Evolutionary conservation across 1,284 basidiomycete species (phyloP).

Genomic region (Pseudozyma sp.): DNA sequence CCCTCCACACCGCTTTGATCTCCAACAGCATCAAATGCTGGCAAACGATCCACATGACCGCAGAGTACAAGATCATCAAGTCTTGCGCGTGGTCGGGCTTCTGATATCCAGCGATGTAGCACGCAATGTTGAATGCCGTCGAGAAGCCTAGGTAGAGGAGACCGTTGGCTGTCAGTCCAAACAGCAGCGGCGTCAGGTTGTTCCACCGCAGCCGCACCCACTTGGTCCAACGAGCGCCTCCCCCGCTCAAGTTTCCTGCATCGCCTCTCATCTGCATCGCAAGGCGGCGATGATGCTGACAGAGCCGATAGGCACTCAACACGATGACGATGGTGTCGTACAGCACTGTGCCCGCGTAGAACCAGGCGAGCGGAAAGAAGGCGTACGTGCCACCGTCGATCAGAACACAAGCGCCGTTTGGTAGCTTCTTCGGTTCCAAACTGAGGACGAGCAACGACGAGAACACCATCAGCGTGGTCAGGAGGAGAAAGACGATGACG

Average conservation of each 20-base stretch:
- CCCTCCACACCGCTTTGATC: slow-evolving; percentile 42
- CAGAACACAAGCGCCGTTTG: slow-evolving; percentile 40
- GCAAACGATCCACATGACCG: slow-evolving; percentile 57
- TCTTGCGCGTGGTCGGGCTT: slow-evolving; percentile 44
- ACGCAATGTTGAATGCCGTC: slow-evolving; percentile 54
- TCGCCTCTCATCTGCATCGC: slow-evolving; percentile 8
- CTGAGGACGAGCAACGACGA: slow-evolving; percentile 49
- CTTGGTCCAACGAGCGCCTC: slow-evolving; percentile 3
- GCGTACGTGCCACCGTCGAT: slow-evolving; percentile 17
- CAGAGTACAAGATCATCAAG: slow-evolving; percentile 48
- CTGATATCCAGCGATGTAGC: slow-evolving; percentile 39
- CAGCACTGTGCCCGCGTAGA: slow-evolving; percentile 49
- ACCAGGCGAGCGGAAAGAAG: slow-evolving; percentile 51
- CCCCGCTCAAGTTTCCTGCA: neutral
- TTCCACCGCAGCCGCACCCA: slow-evolving; percentile 30
- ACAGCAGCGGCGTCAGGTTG: slow-evolving; percentile 50
- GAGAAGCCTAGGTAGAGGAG: slow-evolving; percentile 51
- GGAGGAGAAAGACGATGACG: slow-evolving; percentile 37
- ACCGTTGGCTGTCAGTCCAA: slow-evolving; percentile 51
- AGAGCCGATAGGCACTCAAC: slow-evolving; percentile 49
- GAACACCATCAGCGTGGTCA: slow-evolving; percentile 38
- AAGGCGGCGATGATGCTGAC: slow-evolving; percentile 32
- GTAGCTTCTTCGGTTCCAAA: slow-evolving; percentile 25
- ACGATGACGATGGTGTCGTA: slow-evolving; percentile 50
- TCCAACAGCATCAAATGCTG: slow-evolving; percentile 54